A percentile compares a stretch with the other conserved stretches of the same genome.
These are phyloP conservation scores for Fusarium coffeatum DNA, from an alignment of 2,329 filamentous ascomycete species.

Conservation along the genomic window DNA sequence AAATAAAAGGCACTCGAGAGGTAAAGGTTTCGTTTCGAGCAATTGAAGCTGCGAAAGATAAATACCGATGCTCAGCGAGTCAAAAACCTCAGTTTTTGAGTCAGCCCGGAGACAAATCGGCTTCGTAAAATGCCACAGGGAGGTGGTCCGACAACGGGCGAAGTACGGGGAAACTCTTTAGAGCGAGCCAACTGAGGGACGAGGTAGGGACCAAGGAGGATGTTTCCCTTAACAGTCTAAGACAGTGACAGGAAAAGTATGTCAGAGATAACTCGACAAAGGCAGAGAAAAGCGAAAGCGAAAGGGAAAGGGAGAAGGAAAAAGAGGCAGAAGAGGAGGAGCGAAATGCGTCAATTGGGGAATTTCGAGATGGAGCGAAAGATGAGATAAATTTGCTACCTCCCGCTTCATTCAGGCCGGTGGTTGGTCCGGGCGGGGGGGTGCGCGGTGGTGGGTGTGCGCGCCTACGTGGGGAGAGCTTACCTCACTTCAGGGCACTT, in stretches of 20 bases:
- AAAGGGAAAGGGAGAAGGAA: constrained; percentile 16
- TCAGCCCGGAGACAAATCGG: constrained; percentile 10
- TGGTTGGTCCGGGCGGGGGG: constrained; percentile 45
- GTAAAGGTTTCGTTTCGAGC: constrained; percentile 24
- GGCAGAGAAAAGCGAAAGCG: constrained; percentile 14
- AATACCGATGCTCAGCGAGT: constrained; percentile 26
- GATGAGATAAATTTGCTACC: constrained; percentile 48
- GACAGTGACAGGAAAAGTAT: constrained; percentile 22
- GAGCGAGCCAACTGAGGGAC: constrained; percentile 14
- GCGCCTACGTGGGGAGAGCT: constrained; percentile 1
- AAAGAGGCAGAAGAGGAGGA: constrained; percentile 29
- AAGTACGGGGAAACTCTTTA: constrained; percentile 22
- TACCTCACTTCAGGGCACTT: background rate
- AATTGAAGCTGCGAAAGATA: constrained; percentile 31
- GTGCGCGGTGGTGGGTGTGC: constrained; percentile 21
- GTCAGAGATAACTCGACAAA: constrained; percentile 30
- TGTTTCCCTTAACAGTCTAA: constrained; percentile 31
- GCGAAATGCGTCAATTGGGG: constrained; percentile 47
- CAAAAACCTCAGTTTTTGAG: constrained; percentile 14
- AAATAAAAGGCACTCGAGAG: constrained; percentile 23
- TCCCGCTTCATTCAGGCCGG: constrained; percentile 34
- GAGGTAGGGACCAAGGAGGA: constrained; percentile 13
- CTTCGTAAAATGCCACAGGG: constrained; percentile 22
- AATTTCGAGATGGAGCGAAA: constrained; percentile 45
- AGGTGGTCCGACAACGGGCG: constrained; percentile 39